Evolutionary conservation across 2,329 filamentous ascomycete species (phyloP).

Genomic region (Fusarium caatingaense): DNA sequence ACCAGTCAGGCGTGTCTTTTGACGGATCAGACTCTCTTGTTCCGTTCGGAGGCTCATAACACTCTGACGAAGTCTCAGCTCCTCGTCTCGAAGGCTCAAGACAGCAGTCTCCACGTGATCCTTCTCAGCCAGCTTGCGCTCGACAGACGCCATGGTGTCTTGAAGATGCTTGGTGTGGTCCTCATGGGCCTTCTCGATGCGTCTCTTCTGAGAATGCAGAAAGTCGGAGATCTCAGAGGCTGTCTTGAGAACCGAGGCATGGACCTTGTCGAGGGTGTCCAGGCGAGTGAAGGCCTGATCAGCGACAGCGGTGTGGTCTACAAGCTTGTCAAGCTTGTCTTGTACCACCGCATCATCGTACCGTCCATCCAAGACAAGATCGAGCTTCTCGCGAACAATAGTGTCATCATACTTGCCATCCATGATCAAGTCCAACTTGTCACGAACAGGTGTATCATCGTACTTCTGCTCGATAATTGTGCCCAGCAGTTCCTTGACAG

Average conservation of each 20-base stretch:
- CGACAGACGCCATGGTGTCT: conserved; percentile 82
- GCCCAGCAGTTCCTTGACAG: conserved; percentile 44
- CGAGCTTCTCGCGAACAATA: conserved; percentile 48
- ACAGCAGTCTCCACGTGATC: conserved; percentile 71
- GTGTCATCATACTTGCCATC: conserved; percentile 51
- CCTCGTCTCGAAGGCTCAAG: conserved; percentile 61
- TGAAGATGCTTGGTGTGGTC: conserved; percentile 82
- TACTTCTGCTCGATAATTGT: conserved; percentile 44
- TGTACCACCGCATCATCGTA: conserved; percentile 64
- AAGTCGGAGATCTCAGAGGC: conserved; percentile 88
- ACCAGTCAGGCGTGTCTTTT: conserved; percentile 83
- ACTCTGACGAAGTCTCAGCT: conserved; percentile 63
- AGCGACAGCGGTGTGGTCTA: conserved; percentile 73
- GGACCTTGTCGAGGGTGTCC: conserved; percentile 87
- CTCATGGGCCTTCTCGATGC: conserved; percentile 81
- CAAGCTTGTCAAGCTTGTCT: conserved; percentile 59
- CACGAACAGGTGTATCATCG: conserved; percentile 49
- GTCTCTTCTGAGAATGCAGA: conserved; percentile 78
- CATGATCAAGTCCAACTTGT: conserved; percentile 56
- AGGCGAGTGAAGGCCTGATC: conserved; percentile 79
- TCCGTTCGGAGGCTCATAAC: conserved; percentile 72
- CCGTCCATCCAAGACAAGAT: conserved; percentile 40
- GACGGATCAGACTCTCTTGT: conserved; percentile 78
- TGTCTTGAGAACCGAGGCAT: conserved; percentile 85
- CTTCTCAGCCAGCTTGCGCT: conserved; percentile 76